Conservation (phyloP, 169 alveolate genomes). For the Eimeria brunetti region DNA sequence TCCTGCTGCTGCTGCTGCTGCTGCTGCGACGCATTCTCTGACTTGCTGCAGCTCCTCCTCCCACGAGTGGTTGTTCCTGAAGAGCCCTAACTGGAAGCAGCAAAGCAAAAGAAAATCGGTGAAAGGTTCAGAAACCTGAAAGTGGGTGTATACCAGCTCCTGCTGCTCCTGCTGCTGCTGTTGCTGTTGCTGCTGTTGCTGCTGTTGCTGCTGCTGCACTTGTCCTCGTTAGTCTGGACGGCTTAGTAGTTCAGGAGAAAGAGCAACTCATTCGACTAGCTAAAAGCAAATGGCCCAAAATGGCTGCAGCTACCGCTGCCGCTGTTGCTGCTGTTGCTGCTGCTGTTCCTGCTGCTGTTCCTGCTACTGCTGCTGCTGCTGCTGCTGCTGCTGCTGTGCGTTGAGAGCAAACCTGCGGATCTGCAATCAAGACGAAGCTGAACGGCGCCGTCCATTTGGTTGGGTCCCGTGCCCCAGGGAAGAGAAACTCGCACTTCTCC, state of each 20-base stretch:
- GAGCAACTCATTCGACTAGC: no score
- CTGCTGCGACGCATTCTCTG: slow-evolving; percentile 9
- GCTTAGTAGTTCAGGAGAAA: no score
- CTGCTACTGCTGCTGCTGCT: no score
- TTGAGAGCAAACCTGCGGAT: slow-evolving; percentile 59
- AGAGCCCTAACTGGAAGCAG: slow-evolving; percentile 2
- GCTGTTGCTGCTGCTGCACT: no score
- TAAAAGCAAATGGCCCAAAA: no score
- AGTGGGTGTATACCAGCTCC: no score
- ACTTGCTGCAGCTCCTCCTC: slow-evolving; percentile 47
- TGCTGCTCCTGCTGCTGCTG: background rate
- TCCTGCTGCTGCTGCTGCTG: background rate
- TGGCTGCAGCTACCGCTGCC: no score
- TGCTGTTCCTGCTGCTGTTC: no score
- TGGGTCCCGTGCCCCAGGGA: background rate
- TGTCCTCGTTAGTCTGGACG: no score
- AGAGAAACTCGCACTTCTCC: background rate
- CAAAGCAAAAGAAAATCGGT: background rate
- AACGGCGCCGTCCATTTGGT: background rate
- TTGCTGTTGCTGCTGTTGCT: background rate
- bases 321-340: no score
- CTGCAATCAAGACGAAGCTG: slow-evolving; percentile 43
- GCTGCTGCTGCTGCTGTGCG: no score
- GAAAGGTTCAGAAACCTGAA: no score
- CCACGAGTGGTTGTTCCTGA: slow-evolving; percentile 49